Base-by-base conservation (phyloP, 192 early-diverging fungal genomes). In the Coemansia sp. region DNA sequence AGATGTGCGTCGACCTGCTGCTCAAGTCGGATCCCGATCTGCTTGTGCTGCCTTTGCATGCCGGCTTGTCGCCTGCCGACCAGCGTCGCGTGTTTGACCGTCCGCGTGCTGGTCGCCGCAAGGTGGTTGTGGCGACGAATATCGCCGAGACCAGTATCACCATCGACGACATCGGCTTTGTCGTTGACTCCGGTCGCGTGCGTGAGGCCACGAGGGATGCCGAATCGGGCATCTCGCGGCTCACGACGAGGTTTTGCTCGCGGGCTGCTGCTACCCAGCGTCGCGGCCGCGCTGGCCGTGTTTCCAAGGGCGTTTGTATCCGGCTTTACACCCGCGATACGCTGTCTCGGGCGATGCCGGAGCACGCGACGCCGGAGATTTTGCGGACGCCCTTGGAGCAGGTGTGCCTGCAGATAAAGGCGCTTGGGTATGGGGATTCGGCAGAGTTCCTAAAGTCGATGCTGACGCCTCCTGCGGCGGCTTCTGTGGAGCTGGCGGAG, bases 101-200 rank as follows among this genome's bases (percentile, higher is more conserved):
- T 0, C 65, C 82, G 3, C 68, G 82, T 2, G 35, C 56, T 1
- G 78, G 83, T 8, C 82, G 77, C 4, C 83, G 96, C 10, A 97
- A 95, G 64, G 87, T 96, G 0, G 82, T 98, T 0, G 85, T 98
- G 1, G 83, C 96, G 0, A 95, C 94, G 11, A 95, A 95, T 56
- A 86, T 94, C 28, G 94, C 93, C 3, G 94, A 96, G 57, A 76
- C 73, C 23, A 69, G 74, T n/a, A 81, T 79, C 53, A 74, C 69
- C n/a, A 85, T 85, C 42, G 89, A 93, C 27, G 89, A 88, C 42
- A 74, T 91, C 16, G 85, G 86, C 6, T 87, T 85, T 73, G 89
- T 91, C 0, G 77, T 91, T 32, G 89, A 91, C 59, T 76, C 83
- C 1, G 89, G 89, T 0, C 76, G 88, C 7, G 87, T 89, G 24